These are phyloP conservation scores for Linnemannia zychae DNA, from an alignment of 192 early-diverging fungal species.

Conservation along the genomic window DNA sequence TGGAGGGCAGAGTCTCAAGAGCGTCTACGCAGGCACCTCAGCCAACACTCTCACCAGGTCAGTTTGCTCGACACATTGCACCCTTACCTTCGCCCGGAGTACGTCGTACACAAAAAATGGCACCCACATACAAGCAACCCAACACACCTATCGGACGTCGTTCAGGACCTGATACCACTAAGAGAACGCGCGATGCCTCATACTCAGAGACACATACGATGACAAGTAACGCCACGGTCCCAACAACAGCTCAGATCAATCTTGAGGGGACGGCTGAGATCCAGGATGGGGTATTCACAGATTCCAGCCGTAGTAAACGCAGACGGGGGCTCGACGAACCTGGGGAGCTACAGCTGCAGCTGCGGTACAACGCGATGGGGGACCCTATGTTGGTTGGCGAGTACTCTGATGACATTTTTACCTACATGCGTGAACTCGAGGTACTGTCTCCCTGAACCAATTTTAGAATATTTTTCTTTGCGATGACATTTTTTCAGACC, in stretches of 20 bases:
- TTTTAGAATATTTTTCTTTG: too few species aligned
- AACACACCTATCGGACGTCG: not conserved
- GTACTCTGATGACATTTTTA: constrained; percentile 23
- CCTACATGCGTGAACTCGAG: constrained; percentile 19
- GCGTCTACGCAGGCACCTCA: not conserved
- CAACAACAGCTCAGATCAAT: not conserved
- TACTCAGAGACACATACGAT: not conserved
- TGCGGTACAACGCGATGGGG: not conserved
- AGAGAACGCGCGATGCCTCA: not conserved
- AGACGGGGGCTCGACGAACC: not conserved
- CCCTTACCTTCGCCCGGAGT: not conserved
- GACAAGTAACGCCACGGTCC: not conserved
- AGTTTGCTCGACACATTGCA: not conserved
- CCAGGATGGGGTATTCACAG: not conserved
- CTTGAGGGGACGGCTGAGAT: not conserved
- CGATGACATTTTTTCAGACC: not conserved
- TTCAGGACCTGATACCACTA: not conserved
- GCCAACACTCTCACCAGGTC: not conserved
- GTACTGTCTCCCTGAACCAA: not conserved
- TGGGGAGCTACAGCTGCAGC: not conserved
- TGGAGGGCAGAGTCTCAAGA: not conserved
- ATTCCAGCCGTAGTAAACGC: not conserved
- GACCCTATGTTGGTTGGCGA: constrained; percentile 4
- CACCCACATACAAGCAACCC: not conserved
- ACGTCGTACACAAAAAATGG: not conserved